Evolutionary conservation across 1,284 basidiomycete species (phyloP).

Genomic region (Cystobasidium slooffiae): DNA sequence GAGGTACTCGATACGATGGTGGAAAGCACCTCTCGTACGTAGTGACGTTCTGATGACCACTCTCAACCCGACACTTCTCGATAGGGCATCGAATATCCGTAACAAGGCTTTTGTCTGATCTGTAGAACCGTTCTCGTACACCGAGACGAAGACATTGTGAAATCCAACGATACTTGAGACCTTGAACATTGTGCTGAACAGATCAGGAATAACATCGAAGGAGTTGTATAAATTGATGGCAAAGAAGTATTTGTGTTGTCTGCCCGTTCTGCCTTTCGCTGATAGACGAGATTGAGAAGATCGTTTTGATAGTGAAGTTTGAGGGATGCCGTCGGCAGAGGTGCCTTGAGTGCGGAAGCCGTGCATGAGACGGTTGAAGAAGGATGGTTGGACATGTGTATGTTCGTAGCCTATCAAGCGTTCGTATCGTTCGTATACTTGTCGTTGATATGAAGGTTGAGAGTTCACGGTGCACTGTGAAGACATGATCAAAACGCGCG

Average conservation of each 20-base stretch:
- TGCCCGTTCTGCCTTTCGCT: constrained; percentile 61
- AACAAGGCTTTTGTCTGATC: constrained; percentile 96
- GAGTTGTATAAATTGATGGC: constrained; percentile 79
- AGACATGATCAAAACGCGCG: not conserved
- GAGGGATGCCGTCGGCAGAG: constrained; percentile 49
- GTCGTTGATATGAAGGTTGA: constrained; percentile 79
- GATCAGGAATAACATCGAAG: constrained; percentile 93
- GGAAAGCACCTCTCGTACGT: constrained; percentile 90
- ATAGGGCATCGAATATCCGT: constrained; percentile 87
- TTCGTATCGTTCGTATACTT: constrained; percentile 80
- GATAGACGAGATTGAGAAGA: constrained; percentile 46
- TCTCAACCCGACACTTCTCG: constrained; percentile 81
- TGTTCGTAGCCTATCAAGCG: constrained; percentile 76
- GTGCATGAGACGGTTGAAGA: constrained; percentile 67
- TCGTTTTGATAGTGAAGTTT: constrained; percentile 40
- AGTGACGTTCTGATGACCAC: constrained; percentile 87
- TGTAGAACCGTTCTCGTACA: constrained; percentile 94
- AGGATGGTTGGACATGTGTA: constrained; percentile 57
- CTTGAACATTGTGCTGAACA: constrained; percentile 93
- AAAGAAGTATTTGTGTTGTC: constrained; percentile 91
- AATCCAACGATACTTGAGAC: constrained; percentile 85
- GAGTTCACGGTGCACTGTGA: constrained; percentile 75
- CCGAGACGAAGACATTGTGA: constrained; percentile 94
- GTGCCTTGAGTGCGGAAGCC: constrained; percentile 55
- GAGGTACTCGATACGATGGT: constrained; percentile 96